Evolutionary conservation across 345 rosid species (phyloP).

Genomic region (Streptanthus diversifolius): DNA sequence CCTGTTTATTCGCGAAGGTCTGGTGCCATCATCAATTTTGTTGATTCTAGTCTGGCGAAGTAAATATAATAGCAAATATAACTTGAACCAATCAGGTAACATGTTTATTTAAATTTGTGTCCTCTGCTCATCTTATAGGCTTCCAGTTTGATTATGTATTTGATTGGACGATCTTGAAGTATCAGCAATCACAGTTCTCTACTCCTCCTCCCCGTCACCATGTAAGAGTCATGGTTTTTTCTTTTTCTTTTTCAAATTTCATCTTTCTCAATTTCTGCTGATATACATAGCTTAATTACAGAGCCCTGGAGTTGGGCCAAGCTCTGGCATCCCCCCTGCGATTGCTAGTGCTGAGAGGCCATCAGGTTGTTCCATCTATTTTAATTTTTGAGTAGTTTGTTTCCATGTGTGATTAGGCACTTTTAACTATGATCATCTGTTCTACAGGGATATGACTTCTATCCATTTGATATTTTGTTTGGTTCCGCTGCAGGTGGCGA

Average conservation of each 20-base stretch:
- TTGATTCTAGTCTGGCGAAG: background rate
- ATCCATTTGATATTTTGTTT: slow-evolving; percentile 15
- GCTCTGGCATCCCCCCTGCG: slow-evolving; percentile 60
- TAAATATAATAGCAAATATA: background rate
- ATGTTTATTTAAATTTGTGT: slow-evolving; percentile 12
- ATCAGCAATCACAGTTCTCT: slow-evolving; percentile 73
- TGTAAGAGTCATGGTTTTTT: slow-evolving; percentile 41
- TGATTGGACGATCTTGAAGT: slow-evolving; percentile 93
- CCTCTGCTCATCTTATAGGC: slow-evolving; percentile 41
- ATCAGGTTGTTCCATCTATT: slow-evolving; percentile 45
- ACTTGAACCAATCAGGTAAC: slow-evolving; percentile 2
- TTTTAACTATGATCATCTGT: slow-evolving; percentile 2
- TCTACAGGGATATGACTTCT: slow-evolving; percentile 3
- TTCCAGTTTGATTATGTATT: slow-evolving; percentile 87
- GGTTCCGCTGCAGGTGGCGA: slow-evolving; percentile 34
- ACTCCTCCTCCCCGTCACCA: slow-evolving; percentile 58
- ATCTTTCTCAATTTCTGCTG: background rate
- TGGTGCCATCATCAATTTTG: slow-evolving; percentile 13
- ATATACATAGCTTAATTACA: slow-evolving; percentile 24
- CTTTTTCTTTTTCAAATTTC: background rate
- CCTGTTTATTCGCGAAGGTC: slow-evolving; percentile 92
- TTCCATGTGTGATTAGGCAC: background rate
- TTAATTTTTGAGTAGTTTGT: background rate
- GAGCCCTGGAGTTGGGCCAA: slow-evolving; percentile 80
- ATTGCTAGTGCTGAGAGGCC: slow-evolving; percentile 57